Evolutionary conservation across 192 early-diverging fungal species (phyloP).

Genomic region (Rhizoclosmatium globosum): DNA sequence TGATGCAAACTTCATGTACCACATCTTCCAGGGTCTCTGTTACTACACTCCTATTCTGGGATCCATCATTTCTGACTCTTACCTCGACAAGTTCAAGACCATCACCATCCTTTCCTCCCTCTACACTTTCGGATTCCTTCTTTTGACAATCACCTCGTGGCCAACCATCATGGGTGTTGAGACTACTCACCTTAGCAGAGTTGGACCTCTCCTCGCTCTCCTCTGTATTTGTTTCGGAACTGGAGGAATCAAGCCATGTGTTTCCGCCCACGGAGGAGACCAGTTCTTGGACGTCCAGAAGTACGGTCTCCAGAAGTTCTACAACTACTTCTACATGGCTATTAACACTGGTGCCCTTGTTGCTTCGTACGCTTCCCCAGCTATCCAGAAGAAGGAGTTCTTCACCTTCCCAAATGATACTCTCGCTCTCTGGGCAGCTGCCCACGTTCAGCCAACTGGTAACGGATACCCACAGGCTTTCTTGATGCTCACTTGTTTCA

Average conservation of each 20-base stretch:
- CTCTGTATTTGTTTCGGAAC: constrained; percentile 66
- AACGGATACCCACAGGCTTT: constrained; percentile 62
- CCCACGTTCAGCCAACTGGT: constrained; percentile 33
- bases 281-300: constrained; percentile 59
- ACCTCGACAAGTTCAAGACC: constrained; percentile 72
- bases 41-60: constrained; percentile 70
- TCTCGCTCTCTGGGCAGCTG: background rate
- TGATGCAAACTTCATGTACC: constrained; percentile 37
- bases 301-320: constrained; percentile 59
- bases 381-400: constrained; percentile 33
- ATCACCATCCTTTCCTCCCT: constrained; percentile 53
- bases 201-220: constrained; percentile 41
- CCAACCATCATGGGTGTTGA: constrained; percentile 51
- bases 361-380: constrained; percentile 59
- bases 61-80: constrained; percentile 70
- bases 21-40: constrained; percentile 1
- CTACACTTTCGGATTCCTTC: constrained; percentile 59
- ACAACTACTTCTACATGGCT: constrained; percentile 60
- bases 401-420: constrained; percentile 28
- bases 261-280: constrained; percentile 65
- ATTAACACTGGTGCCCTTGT: constrained; percentile 69
- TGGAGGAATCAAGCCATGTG: constrained; percentile 74
- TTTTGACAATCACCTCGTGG: constrained; percentile 60
- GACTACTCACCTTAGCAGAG: constrained; percentile 18
- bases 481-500: constrained; percentile 53